These are phyloP conservation scores for Amoeboaphelidium protococcarum DNA, from an alignment of 371 early-diverging fungal species.

Conservation along the genomic window DNA sequence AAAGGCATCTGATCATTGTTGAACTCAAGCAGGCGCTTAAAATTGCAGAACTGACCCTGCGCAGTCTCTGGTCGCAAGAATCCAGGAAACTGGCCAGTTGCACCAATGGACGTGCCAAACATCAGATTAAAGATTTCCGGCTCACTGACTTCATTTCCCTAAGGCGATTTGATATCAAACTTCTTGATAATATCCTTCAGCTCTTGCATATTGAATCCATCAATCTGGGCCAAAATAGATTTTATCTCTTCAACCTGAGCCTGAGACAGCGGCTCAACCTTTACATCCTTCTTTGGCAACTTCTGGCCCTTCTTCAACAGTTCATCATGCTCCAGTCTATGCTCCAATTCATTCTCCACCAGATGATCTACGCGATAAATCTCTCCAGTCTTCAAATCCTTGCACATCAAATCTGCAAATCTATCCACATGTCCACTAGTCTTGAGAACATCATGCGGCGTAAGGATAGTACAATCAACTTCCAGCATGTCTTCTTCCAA, in stretches of 20 bases:
- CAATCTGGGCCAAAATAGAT: slow-evolving; percentile 26
- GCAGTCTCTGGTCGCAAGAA: slow-evolving; percentile 99
- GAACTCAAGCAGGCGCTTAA: slow-evolving; percentile 80
- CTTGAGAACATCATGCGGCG: slow-evolving; percentile 90
- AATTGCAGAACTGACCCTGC: slow-evolving; percentile 98
- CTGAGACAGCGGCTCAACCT: slow-evolving; percentile 32
- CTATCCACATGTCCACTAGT: slow-evolving; percentile 99
- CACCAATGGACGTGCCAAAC: slow-evolving; percentile 96
- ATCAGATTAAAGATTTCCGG: slow-evolving; percentile 96
- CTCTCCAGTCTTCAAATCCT: slow-evolving; percentile 71
- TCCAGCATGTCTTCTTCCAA: slow-evolving; percentile 98
- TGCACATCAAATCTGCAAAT: slow-evolving; percentile 96
- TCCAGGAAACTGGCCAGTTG: slow-evolving; percentile 72
- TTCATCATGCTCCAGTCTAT: slow-evolving; percentile 52
- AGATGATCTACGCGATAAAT: slow-evolving; percentile 97
- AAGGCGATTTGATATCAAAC: slow-evolving; percentile 71
- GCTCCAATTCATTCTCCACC: slow-evolving; percentile 73
- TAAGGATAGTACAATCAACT: slow-evolving; percentile 91
- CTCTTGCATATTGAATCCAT: slow-evolving; percentile 68
- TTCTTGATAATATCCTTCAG: slow-evolving; percentile 62
- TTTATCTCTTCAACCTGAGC: slow-evolving; percentile 32
- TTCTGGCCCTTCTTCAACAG: slow-evolving; percentile 31
- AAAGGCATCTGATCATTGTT: slow-evolving; percentile 98
- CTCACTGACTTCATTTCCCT: slow-evolving; percentile 64
- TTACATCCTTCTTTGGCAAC: slow-evolving; percentile 32